Evolutionary conservation across 1,284 basidiomycete species (phyloP).

Genomic region (Rhodotorula sp.): DNA sequence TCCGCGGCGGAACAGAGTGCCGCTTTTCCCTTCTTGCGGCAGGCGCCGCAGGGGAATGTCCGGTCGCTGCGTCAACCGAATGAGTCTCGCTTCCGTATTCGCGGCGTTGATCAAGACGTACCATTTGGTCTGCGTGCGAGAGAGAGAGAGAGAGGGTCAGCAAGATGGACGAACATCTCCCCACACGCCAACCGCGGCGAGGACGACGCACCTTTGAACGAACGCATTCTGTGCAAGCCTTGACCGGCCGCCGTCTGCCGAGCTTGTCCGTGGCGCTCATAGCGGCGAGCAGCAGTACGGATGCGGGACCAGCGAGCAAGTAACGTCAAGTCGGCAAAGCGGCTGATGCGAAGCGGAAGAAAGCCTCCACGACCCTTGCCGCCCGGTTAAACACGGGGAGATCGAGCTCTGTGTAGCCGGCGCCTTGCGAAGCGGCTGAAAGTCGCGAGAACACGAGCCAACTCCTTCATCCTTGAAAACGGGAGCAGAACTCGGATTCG

Average conservation of each 20-base stretch:
- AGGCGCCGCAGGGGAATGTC: too few species aligned
- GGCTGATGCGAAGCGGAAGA: background rate
- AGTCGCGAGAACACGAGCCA: too few species aligned
- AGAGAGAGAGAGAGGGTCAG: background rate
- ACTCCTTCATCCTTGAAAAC: too few species aligned
- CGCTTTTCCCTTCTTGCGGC: too few species aligned
- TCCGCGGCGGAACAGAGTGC: too few species aligned
- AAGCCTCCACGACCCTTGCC: too few species aligned
- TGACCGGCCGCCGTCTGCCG: background rate
- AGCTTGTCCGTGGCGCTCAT: background rate
- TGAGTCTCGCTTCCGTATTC: background rate
- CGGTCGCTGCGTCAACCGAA: too few species aligned
- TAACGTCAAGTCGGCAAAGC: background rate
- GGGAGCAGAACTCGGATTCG: too few species aligned
- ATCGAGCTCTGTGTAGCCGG: too few species aligned
- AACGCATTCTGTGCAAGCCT: background rate
- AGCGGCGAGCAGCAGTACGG: too few species aligned
- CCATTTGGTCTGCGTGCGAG: background rate
- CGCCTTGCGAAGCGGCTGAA: too few species aligned
- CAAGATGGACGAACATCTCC: background rate
- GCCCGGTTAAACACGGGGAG: too few species aligned
- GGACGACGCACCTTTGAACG: background rate
- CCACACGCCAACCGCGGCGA: background rate
- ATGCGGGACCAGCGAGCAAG: background rate
- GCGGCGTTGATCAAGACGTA: background rate